Evolutionary conservation across 2,329 filamentous ascomycete species (phyloP).

Genomic region (Neofusicoccum umdonicola): DNA sequence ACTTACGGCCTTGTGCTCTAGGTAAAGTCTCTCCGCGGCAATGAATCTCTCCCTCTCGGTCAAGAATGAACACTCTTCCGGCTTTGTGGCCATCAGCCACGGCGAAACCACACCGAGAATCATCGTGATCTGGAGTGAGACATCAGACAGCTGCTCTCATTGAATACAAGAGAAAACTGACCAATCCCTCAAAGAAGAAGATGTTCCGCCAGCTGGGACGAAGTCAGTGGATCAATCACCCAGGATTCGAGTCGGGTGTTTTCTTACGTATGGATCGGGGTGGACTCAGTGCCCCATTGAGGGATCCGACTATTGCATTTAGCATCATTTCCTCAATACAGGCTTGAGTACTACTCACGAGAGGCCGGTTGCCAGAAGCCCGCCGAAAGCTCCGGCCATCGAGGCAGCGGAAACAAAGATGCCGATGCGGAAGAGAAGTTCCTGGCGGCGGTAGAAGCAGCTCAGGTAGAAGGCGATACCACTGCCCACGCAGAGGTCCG

Average conservation of each 20-base stretch:
- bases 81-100: slow-evolving; percentile 52
- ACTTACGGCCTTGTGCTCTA: slow-evolving; percentile 41
- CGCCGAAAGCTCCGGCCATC: slow-evolving; percentile 58
- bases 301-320: slow-evolving; percentile 44
- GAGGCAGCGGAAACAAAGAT: slow-evolving; percentile 57
- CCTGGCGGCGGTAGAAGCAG: slow-evolving; percentile 57
- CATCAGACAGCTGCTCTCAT: neutral
- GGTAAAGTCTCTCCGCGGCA: slow-evolving; percentile 51
- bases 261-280: slow-evolving; percentile 45
- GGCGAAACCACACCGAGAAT: slow-evolving; percentile 47
- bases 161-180: slow-evolving; percentile 42
- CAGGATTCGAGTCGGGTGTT: slow-evolving; percentile 18
- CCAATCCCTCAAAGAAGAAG: slow-evolving; percentile 62
- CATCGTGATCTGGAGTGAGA: neutral
- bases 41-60: slow-evolving; percentile 55
- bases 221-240: slow-evolving; percentile 23
- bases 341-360: slow-evolving; percentile 30
- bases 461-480: slow-evolving; percentile 57
- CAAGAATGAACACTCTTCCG: slow-evolving; percentile 50
- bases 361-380: slow-evolving; percentile 55
- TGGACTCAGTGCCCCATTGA: slow-evolving; percentile 47
- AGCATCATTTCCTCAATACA: neutral
- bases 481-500: slow-evolving; percentile 18
- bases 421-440: slow-evolving; percentile 56
- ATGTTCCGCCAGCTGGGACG: slow-evolving; percentile 55